phyloP scores from a whole-genome alignment of 2,329 filamentous ascomycete genomes.

The Paramyrothecium sp. region DNA sequence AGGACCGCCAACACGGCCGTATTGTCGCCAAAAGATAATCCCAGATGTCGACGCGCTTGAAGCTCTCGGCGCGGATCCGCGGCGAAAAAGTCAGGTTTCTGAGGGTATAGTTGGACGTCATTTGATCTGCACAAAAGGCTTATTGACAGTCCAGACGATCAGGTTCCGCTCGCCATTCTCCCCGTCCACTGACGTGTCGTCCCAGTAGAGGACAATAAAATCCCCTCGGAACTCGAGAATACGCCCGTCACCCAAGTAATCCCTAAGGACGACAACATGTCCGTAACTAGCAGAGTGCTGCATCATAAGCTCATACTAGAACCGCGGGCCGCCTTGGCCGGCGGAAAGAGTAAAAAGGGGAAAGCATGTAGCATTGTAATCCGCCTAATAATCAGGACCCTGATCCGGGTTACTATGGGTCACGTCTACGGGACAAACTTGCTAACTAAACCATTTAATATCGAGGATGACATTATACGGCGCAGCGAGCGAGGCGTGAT shows the following conservation, averaged over 20 bases:
- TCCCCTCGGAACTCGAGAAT: conserved; percentile 2
- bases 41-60: conserved; percentile 4
- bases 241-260: not conserved
- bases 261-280: conserved; percentile 3
- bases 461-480: not conserved
- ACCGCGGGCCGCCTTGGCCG: conserved; percentile 1
- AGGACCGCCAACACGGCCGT: conserved; percentile 3
- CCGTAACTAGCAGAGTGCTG: conserved; percentile 7
- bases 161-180: conserved; percentile 1
- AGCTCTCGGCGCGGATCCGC: not conserved
- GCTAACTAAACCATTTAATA: not conserved
- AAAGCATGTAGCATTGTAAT: not conserved
- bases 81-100: not conserved
- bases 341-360: conserved; percentile 3
- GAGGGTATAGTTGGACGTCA: conserved; percentile 4
- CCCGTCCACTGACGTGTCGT: not conserved
- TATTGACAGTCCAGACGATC: not conserved
- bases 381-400: not conserved
- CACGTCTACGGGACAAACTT: not conserved
- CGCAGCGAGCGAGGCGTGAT: not conserved
- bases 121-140: conserved; percentile 3
- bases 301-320: conserved; percentile 4
- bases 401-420: conserved; percentile 2
- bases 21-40: conserved; percentile 7
- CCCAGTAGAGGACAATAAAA: not conserved